Conservation (phyloP, 768 basidiomycete genomes). For the Gymnopilus dilepis region DNA sequence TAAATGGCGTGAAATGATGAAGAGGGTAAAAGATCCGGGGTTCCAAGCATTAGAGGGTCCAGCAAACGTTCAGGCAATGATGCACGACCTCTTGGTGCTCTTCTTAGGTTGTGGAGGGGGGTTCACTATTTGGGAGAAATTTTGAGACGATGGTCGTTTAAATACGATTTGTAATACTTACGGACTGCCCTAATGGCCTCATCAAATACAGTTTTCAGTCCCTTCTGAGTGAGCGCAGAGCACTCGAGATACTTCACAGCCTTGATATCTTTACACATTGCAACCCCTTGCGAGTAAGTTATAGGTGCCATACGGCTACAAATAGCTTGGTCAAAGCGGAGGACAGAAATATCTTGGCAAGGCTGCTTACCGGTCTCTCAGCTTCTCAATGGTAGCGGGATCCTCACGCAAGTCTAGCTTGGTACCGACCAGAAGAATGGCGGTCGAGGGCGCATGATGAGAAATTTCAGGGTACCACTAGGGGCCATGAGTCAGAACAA, state of each 20-base stretch:
- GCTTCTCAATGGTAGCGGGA: constrained; percentile 87
- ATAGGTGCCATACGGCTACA: constrained; percentile 92
- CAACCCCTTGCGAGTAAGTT: constrained; percentile 87
- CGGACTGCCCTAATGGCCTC: constrained; percentile 97
- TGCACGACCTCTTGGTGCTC: constrained; percentile 59
- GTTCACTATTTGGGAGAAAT: constrained; percentile 57
- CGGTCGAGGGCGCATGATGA: constrained; percentile 95
- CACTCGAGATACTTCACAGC: constrained; percentile 97
- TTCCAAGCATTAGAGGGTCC: constrained; percentile 26
- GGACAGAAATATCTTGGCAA: constrained; percentile 5
- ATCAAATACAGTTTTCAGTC: constrained; percentile 98
- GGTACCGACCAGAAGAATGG: constrained; percentile 93
- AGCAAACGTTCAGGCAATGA: constrained; percentile 64
- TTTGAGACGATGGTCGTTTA: background rate
- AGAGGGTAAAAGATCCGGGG: constrained; percentile 26
- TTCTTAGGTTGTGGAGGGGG: constrained; percentile 70
- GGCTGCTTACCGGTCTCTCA: constrained; percentile 77
- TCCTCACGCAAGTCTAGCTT: constrained; percentile 98
- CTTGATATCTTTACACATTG: constrained; percentile 91
- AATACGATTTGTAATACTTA: constrained; percentile 49
- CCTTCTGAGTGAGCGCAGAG: constrained; percentile 96
- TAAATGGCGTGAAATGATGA: constrained; percentile 56
- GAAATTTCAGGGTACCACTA: constrained; percentile 98
- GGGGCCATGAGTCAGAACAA: constrained; percentile 16
- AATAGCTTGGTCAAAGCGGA: constrained; percentile 11